Conservation (phyloP, 2,329 filamentous ascomycete genomes). For the Hymenotorrendiella dingleyae region DNA sequence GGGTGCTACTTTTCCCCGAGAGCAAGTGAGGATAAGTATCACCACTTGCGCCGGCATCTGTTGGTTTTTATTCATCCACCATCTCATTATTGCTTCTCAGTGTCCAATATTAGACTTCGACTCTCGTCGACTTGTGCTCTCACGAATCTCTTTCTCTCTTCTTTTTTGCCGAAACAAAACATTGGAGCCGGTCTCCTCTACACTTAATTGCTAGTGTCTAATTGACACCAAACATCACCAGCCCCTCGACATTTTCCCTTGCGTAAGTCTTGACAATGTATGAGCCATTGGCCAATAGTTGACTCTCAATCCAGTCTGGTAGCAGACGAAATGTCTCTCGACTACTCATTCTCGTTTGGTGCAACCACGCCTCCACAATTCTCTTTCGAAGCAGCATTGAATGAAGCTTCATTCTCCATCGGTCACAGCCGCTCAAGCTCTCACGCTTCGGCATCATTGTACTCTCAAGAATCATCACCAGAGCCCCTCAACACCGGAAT, state of each 20-base stretch:
- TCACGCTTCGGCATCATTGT: constrained; percentile 37
- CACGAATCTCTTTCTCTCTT: constrained; percentile 27
- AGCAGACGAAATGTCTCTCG: constrained; percentile 53
- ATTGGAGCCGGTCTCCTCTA: constrained; percentile 27
- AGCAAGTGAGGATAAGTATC: constrained; percentile 28
- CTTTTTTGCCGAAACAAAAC: constrained; percentile 15
- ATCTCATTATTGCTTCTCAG: constrained; percentile 20
- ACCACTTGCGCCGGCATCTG: constrained; percentile 19
- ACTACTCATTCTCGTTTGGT: constrained; percentile 52
- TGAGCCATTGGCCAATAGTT: constrained; percentile 8
- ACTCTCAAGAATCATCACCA: constrained; percentile 62
- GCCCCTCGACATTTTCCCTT: constrained; percentile 9
- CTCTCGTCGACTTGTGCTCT: constrained; percentile 26
- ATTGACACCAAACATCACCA: constrained; percentile 11
- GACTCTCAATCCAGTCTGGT: constrained; percentile 43
- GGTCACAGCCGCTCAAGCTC: constrained; percentile 33
- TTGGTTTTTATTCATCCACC: constrained; percentile 27
- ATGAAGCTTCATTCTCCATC: constrained; percentile 46
- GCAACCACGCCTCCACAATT: constrained; percentile 46
- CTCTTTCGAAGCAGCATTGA: constrained; percentile 50
- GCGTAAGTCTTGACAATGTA: too few relatives aligned
- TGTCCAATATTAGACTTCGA: constrained; percentile 21
- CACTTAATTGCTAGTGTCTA: constrained; percentile 28
- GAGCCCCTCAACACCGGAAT: constrained; percentile 63
- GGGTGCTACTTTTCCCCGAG: constrained; percentile 20